phyloP scores from a whole-genome alignment of 306 rosid species.

The Purshia tridentata region DNA sequence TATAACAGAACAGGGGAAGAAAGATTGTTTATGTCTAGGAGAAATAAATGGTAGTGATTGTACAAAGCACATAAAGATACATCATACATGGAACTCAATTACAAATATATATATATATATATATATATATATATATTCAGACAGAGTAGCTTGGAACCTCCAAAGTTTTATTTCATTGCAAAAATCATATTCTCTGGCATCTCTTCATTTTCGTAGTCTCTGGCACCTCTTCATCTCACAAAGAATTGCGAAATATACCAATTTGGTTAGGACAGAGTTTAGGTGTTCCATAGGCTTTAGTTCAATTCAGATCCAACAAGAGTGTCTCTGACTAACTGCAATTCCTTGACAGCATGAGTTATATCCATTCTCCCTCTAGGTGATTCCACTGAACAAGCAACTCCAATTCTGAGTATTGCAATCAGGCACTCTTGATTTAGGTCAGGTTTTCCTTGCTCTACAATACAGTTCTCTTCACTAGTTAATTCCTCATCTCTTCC shows the following conservation, averaged over 20 bases:
- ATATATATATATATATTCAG: not conserved
- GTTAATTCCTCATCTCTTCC: not conserved
- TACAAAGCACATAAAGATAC: not conserved
- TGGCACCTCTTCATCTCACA: too few relatives aligned
- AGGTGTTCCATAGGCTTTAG: not conserved
- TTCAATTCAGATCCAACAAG: not conserved
- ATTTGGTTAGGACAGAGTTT: not conserved
- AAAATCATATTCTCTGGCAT: not conserved
- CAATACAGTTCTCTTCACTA: not conserved
- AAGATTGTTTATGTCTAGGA: not conserved
- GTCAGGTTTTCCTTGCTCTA: not conserved
- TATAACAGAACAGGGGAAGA: not conserved
- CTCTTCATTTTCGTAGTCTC: not conserved
- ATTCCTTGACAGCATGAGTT: constrained; percentile 11
- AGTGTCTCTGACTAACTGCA: constrained; percentile 5
- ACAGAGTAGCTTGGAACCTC: not conserved
- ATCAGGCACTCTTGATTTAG: constrained; percentile 7
- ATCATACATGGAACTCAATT: not conserved
- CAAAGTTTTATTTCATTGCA: not conserved
- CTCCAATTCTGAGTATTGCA: constrained; percentile 15
- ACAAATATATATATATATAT: not conserved
- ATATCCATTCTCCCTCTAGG: constrained; percentile 2
- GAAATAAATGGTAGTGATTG: not conserved
- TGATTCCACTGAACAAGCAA: constrained; percentile 18
- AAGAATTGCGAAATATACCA: too few relatives aligned